Evolutionary conservation across 1,284 basidiomycete species (phyloP), one percentile per base, ranked within the genome.

Genomic region (Cutaneotrichosporon sp.): DNA sequence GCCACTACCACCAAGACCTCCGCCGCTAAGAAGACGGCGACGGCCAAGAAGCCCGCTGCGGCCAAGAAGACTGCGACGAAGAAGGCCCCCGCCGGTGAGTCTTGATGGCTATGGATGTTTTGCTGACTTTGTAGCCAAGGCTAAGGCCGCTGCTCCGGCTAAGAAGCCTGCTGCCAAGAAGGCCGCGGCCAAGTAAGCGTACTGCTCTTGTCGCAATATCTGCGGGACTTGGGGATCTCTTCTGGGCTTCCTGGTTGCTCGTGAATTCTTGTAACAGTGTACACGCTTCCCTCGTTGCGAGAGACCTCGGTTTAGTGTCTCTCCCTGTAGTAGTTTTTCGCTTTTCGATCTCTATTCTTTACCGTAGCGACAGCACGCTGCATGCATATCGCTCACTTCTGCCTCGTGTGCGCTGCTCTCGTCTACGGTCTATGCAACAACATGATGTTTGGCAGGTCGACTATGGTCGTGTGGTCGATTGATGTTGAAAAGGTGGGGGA

Each of bases 91-190:
- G 38, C 39, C 17, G 30, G 37, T 39, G 21, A 30, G 49, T 51
- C n/a, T n/a, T n/a, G 3, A 35, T 15, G 12, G 21, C 3, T 39
- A 4, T 21, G 5, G 4, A 10, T 13, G 8, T 4, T 8, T 15
- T 9, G 35, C 48, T 57, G 40, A 53, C 52, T 10, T 2, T 4
- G 13, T 36, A 57, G 59, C 56, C 42, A 60, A 60, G 55, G 54
- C 55, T 35, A 53, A 52, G 51, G 37, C 49, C 23, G 52, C 53
- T 17, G 44, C 47, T 33, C 23, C 47, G 14, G 42, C 52, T 43
- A 51, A 64, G 56, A 61, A 62, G 50, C 35, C 52, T 5, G 46
- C 67, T 56, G 69, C 81, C 69, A 71, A 79, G 73, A 76, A 85
- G 41, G 38, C 57, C 34, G 58, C 26, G 26, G 49, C 60, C 52